phyloP scores from a whole-genome alignment of 228 moss, liverwort and hornwort species.

The Sphagnum magellanicum region DNA sequence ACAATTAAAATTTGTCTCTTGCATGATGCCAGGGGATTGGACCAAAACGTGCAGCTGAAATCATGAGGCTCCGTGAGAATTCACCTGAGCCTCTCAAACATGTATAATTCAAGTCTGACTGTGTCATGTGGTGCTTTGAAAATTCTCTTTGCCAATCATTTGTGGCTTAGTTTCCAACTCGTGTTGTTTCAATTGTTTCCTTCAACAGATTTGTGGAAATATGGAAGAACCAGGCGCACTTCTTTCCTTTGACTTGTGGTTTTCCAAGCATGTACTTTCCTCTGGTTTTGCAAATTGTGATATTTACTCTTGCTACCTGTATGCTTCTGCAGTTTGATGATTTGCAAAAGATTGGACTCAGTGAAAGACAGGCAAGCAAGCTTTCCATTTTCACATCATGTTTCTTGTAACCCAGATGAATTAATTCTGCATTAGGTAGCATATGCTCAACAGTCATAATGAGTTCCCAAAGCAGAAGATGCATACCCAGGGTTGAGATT shows the following conservation, averaged over 20 bases:
- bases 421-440: background rate
- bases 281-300: background rate
- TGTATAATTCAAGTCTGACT: conserved; percentile 7
- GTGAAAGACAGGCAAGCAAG: conserved; percentile 24
- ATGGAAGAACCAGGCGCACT: background rate
- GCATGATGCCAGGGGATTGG: conserved; percentile 31
- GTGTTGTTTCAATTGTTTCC: background rate
- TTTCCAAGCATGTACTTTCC: background rate
- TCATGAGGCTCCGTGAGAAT: conserved; percentile 21
- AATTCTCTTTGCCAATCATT: background rate
- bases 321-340: conserved; percentile 26
- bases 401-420: background rate
- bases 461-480: background rate
- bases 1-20: background rate
- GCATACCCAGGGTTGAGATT: background rate
- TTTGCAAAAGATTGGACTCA: conserved; percentile 38
- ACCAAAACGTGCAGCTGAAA: conserved; percentile 25
- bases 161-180: background rate
- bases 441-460: background rate
- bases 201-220: background rate
- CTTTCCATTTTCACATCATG: background rate
- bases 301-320: background rate
- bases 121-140: background rate
- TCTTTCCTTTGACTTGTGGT: background rate
- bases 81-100: conserved; percentile 33